Percentiles rank a stretch among this genome's conserved stretches.
phyloP scores from a whole-genome alignment of 2,329 filamentous ascomycete genomes.

The Nemania abortiva region DNA sequence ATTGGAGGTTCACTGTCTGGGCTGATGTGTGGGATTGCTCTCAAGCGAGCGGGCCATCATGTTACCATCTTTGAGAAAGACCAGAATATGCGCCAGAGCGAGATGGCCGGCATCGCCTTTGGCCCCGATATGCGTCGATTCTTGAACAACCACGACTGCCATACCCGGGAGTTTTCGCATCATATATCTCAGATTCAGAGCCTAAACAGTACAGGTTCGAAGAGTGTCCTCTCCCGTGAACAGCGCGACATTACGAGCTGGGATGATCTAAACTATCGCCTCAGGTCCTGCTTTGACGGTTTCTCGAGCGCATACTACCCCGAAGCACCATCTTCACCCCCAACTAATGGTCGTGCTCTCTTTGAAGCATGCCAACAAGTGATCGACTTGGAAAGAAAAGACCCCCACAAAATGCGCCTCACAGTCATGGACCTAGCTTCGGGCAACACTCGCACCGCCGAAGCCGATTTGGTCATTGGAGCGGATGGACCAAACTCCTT shows the following conservation, averaged over 20 bases:
- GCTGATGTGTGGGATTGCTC: background rate
- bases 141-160: background rate
- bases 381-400: too few species aligned
- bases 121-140: background rate
- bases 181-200: background rate
- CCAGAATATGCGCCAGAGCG: too few species aligned
- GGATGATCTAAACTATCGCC: background rate
- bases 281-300: background rate
- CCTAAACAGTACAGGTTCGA: background rate
- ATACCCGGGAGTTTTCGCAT: background rate
- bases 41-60: background rate
- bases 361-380: background rate
- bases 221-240: background rate
- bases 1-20: background rate
- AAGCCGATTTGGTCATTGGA: background rate
- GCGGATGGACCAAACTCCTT: background rate
- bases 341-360: too few species aligned
- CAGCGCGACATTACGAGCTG: background rate
- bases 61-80: background rate
- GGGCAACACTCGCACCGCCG: too few species aligned
- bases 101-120: background rate
- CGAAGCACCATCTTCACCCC: background rate
- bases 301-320: background rate
- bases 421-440: too few species aligned
- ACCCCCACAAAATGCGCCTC: too few species aligned